These are phyloP conservation scores for Salvia rosmarinus DNA, from an alignment of 257 asterid genomes.

Conservation along the genomic window DNA sequence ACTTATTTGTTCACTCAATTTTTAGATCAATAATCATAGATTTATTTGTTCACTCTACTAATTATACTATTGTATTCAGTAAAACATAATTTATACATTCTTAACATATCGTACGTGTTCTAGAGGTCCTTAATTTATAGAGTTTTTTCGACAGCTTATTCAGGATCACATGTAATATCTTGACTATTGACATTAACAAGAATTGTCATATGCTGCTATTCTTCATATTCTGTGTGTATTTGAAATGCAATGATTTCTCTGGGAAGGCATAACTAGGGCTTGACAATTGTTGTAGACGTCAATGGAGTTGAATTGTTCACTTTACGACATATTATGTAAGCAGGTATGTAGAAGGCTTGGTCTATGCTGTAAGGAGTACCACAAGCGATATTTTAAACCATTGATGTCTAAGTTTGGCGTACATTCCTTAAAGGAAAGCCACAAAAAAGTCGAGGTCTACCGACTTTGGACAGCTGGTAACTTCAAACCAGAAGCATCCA, in stretches of 20 bases:
- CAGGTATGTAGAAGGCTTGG: slow-evolving; percentile 88
- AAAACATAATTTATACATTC: not conserved
- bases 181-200: slow-evolving; percentile 7
- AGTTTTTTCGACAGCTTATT: not conserved
- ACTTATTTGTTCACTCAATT: not conserved
- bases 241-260: slow-evolving; percentile 12
- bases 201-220: slow-evolving; percentile 18
- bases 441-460: slow-evolving; percentile 57
- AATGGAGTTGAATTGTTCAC: slow-evolving; percentile 26
- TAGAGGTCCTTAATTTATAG: not conserved
- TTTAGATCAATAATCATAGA: not conserved
- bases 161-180: slow-evolving; percentile 21
- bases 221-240: slow-evolving; percentile 16
- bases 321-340: slow-evolving; percentile 27
- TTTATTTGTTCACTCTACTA: not conserved
- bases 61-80: not conserved
- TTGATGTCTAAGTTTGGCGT: slow-evolving; percentile 68
- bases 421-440: slow-evolving; percentile 66
- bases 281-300: slow-evolving; percentile 3
- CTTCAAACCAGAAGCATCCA: slow-evolving; percentile 52
- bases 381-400: slow-evolving; percentile 55
- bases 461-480: slow-evolving; percentile 82
- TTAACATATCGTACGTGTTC: not conserved
- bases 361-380: slow-evolving; percentile 68
- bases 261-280: slow-evolving; percentile 9